Evolutionary conservation across 768 basidiomycete genomes (phyloP).

Genomic region (Pholiota microspora): DNA sequence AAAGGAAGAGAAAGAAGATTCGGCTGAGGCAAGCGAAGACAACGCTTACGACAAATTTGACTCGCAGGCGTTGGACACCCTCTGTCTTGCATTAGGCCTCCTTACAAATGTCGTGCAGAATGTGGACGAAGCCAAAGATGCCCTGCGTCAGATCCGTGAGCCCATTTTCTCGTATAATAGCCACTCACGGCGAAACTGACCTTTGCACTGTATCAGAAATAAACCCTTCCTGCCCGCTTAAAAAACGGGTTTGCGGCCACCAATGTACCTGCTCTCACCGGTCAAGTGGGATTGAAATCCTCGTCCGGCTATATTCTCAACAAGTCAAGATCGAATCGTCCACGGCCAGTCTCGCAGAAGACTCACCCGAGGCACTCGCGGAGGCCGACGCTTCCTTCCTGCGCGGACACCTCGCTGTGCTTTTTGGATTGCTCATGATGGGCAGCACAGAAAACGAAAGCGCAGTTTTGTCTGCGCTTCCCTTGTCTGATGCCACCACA

Average conservation of each 20-base stretch:
- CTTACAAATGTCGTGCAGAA: conserved; percentile 75
- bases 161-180: background rate
- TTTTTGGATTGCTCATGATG: conserved; percentile 60
- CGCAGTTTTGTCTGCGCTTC: conserved; percentile 26
- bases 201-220: conserved; percentile 42
- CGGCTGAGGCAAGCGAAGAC: conserved; percentile 15
- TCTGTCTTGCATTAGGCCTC: conserved; percentile 74
- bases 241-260: conserved; percentile 45
- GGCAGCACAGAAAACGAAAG: conserved; percentile 33
- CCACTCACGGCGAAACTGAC: background rate
- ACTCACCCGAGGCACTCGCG: conserved; percentile 21
- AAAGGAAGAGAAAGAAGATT: conserved; percentile 11
- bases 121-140: conserved; percentile 43
- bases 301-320: conserved; percentile 47
- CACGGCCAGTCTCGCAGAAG: conserved; percentile 16
- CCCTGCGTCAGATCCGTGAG: conserved; percentile 51
- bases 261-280: conserved; percentile 51
- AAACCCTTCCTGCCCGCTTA: conserved; percentile 47
- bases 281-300: conserved; percentile 46
- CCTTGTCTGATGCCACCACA: background rate
- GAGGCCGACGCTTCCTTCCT: conserved; percentile 52
- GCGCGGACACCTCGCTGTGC: conserved; percentile 71
- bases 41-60: conserved; percentile 9
- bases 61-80: conserved; percentile 55
- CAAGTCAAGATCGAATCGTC: conserved; percentile 19